Evolutionary conservation across 768 basidiomycete genomes (phyloP), one percentile per base, ranked within the genome.

Genomic region (Mycena belliarum): DNA sequence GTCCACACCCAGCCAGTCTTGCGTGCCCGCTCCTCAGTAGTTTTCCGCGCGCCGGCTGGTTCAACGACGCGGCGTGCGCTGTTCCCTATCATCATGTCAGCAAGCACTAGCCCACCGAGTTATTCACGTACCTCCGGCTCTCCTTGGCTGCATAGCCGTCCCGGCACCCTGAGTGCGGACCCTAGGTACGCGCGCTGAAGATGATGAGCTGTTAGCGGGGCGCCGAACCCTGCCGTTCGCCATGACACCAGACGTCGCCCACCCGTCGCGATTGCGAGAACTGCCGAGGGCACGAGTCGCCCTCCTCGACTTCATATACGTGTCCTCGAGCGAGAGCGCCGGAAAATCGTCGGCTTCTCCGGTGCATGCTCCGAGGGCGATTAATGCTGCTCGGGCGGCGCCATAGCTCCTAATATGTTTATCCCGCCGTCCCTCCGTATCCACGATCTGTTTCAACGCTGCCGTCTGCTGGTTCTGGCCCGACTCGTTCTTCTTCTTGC

Each of bases 1-100:
- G 32, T 18, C 56, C 49, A 57, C 15, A 57, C 18, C 56, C 56
- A 57, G 15, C 56, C 56, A 10, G 37, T 23, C 15, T 51, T 41
- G 40, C 21, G 35, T 9, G 6, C 14, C 8, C 12, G 35, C 14
- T 37, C 35, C 8, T 8, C 14, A 4, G 35, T 37, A 4, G 14
- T 6, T 37, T 37, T 37, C 14, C 18, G 35, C 18, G n/a, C n/a
- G n/a, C n/a, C n/a, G n/a, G n/a, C n/a, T n/a, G n/a, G n/a, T n/a
- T n/a, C n/a, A n/a, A n/a, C n/a, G n/a, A n/a, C n/a, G n/a, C n/a
- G n/a, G n/a, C n/a, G n/a, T n/a, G n/a, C n/a, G n/a, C 18, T 7
- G 12, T 37, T 37, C 14, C 6, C 35, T 37, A 15, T 10, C 18
- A 6, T 6, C 7, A 9, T 15, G 35, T 37, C 35, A 37, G 14